Evolutionary conservation across 805 yeast species (phyloP), one percentile per base, ranked within the genome.

Genomic region (Suhomyces canberraensis): DNA sequence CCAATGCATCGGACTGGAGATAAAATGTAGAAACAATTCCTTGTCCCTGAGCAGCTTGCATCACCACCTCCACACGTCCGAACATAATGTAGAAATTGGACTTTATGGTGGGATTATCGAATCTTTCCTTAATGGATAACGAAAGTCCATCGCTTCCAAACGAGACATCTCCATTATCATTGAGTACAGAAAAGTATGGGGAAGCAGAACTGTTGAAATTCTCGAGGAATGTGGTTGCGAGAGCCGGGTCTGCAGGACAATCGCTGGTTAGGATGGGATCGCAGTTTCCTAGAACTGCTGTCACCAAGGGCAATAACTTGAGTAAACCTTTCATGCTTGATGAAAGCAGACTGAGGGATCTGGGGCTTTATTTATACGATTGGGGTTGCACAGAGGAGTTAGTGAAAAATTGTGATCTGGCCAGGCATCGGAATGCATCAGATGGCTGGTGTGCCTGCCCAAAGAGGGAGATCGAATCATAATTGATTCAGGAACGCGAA

Each of bases 81-180:
- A 81, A 90, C 93, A 89, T 85, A 49, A 90, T 76, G 64, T 87
- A 87, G 58, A 84, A 87, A 44, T 81, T 74, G 4, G 95, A 86
- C 47, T 71, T 73, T 37, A 88, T 61, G 4, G 89, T 74, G 3
- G 96, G 96, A 54, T 85, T 84, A 55, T 87, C 93, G 41, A 69
- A 80, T 47, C 81, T 68, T 46, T 80, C 66, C 2, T 73, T 66
- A 27, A 90, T 57, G 1, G 82, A 73, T 48, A 90, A 58, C 26
- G 62, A 52, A 9, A 81, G 60, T n/a, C 97, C 97, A 41, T 40
- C 38, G 18, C 28, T n/a, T 14, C 66, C 46, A 48, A 69, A 72
- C 3, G 54, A 14, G 4, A 47, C 40, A 13, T 31, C 31, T 2
- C 45, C 45, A 3, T 40, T 35, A 5, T 33, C 27, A 9, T 39